Evolutionary conservation across 495 filamentous ascomycete genomes (phyloP), one percentile per base, ranked within the genome.

Genomic region (Penicillium coffeae): DNA sequence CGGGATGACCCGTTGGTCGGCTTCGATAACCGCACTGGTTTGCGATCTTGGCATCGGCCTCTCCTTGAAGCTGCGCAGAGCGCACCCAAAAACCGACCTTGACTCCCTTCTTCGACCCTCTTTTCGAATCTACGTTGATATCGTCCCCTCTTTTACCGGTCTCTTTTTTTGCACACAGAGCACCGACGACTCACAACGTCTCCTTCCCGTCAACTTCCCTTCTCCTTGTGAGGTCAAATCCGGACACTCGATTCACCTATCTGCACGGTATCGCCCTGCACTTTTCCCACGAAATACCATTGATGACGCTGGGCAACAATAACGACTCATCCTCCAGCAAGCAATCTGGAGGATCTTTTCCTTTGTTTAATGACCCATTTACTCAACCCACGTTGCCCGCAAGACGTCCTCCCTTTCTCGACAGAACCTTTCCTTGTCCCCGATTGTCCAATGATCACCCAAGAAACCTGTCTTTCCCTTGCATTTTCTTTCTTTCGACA

Each of bases 401-500:
- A 30, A 38, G 55, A 46, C 20, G 20, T 32, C 15, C 27, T 47
- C 48, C 15, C 15, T 30, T 46, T 38, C 34, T 32, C 21, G 30
- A 32, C 42, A 12, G 41, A 40, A 16, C 15, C 13, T 40, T 20
- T 37, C 40, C 38, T 35, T 37, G 8, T 42, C 25, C 19, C 12
- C 22, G 40, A 34, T 20, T 33, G 38, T 35, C 30, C n/a, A 33
- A 22, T 21, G 21, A 45, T 41, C 12, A 32, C 21, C 43, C 38
- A 48, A 38, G 30, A 21, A 34, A 32, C 35, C 21, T 21, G 51
- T 36, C 47, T 34, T 12, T 34, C 19, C 33, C 48, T 52, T 57
- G 59, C 61, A 59, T 59, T 62, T 64, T 55, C 54, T 60, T 63
- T 57, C 61, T 51, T 36, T 55, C 61, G 41, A 38, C 45, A 38